Percentiles rank a stretch among this genome's conserved stretches.
phyloP scores from a whole-genome alignment of 2,329 filamentous ascomycete genomes.

The Neonectria magnoliae region DNA sequence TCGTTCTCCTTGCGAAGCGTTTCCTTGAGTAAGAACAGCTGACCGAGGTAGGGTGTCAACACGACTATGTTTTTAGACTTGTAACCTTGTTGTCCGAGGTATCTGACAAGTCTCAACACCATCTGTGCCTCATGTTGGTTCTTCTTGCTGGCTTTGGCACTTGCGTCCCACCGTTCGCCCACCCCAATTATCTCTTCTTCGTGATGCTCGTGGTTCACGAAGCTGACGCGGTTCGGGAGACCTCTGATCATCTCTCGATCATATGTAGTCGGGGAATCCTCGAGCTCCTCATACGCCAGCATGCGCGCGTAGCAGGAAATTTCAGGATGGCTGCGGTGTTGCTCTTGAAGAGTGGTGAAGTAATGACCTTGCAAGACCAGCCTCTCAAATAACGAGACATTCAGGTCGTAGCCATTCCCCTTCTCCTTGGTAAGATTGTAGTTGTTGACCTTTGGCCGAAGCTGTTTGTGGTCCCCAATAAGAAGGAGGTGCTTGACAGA shows the following conservation, averaged over 20 bases:
- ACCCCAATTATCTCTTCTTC: constrained; percentile 60
- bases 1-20: constrained; percentile 67
- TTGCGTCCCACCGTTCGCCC: constrained; percentile 61
- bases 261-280: constrained; percentile 62
- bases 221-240: constrained; percentile 68
- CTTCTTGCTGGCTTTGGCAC: constrained; percentile 60
- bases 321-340: constrained; percentile 76
- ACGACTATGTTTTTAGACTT: constrained; percentile 72
- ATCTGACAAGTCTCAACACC: constrained; percentile 71
- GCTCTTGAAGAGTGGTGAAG: constrained; percentile 64
- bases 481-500: constrained; percentile 71
- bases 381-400: constrained; percentile 75
- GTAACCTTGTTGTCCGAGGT: constrained; percentile 78
- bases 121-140: constrained; percentile 75
- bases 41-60: constrained; percentile 77
- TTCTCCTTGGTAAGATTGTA: constrained; percentile 70
- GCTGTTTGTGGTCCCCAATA: constrained; percentile 79
- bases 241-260: constrained; percentile 62
- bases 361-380: constrained; percentile 65
- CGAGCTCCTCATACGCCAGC: constrained; percentile 70
- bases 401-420: constrained; percentile 72
- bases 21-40: constrained; percentile 67
- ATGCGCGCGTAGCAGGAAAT: constrained; percentile 68
- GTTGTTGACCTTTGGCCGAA: constrained; percentile 73
- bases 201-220: constrained; percentile 68